Evolutionary conservation across 495 filamentous ascomycete species (phyloP).

Genomic region (Cercophora samala): DNA sequence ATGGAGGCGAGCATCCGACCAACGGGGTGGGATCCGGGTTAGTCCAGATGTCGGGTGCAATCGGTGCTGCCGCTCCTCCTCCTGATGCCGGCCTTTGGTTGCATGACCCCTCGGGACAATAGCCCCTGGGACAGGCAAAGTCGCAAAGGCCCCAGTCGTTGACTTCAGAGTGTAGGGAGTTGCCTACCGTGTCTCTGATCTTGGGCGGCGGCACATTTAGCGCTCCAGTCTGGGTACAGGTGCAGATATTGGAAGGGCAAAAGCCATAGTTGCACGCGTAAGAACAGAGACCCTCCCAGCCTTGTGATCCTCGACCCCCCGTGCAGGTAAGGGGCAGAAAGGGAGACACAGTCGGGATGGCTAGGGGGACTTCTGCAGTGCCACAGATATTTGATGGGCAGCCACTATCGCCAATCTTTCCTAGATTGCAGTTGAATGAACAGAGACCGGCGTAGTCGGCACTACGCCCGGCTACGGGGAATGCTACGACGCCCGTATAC

Average conservation of each 20-base stretch:
- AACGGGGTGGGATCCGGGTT: not conserved
- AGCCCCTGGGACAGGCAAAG: conserved; percentile 4
- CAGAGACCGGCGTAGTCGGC: conserved; percentile 17
- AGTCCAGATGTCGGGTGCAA: not conserved
- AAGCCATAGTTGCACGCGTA: conserved; percentile 21
- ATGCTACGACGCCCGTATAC: not conserved
- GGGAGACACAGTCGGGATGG: conserved; percentile 7
- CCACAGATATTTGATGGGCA: conserved; percentile 8
- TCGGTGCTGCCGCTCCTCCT: not conserved
- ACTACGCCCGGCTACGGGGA: not conserved
- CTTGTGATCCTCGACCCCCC: not conserved
- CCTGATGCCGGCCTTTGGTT: not conserved
- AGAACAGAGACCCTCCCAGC: conserved; percentile 15
- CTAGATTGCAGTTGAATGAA: conserved; percentile 17
- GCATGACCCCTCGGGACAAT: conserved; percentile 5
- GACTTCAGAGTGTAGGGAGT: not conserved
- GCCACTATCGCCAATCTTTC: conserved; percentile 1
- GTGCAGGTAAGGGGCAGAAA: conserved; percentile 17
- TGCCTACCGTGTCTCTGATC: not conserved
- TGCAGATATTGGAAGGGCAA: conserved; percentile 6
- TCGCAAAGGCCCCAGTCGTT: conserved; percentile 2
- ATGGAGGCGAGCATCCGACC: conserved; percentile 1
- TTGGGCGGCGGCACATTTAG: too few species aligned
- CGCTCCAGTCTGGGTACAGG: too few species aligned
- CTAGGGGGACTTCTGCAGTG: accelerated